These are phyloP conservation scores for Phaeophleospora eucalypticola DNA, from an alignment of 2,329 filamentous ascomycete species.

Conservation along the genomic window DNA sequence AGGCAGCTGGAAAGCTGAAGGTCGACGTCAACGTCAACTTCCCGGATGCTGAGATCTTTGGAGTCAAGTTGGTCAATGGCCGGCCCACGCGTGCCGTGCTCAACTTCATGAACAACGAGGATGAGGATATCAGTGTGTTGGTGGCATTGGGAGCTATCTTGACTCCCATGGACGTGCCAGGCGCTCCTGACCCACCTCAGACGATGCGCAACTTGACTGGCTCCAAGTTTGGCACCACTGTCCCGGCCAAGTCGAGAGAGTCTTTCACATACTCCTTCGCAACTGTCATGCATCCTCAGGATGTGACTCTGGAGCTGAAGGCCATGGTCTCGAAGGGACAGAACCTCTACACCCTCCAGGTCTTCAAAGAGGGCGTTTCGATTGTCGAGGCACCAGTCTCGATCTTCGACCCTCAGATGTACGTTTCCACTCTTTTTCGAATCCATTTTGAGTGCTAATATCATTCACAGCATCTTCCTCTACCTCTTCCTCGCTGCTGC, in stretches of 20 bases:
- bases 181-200: conserved; percentile 47
- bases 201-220: conserved; percentile 83
- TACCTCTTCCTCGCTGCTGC: conserved; percentile 81
- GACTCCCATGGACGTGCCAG: conserved; percentile 50
- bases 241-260: conserved; percentile 72
- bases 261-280: conserved; percentile 78
- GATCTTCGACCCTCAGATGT: conserved; percentile 96
- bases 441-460: conserved; percentile 3
- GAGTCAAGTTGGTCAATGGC: conserved; percentile 92
- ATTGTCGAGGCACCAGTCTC: conserved; percentile 88
- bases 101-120: conserved; percentile 80
- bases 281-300: conserved; percentile 89
- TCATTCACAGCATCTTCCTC: conserved; percentile 74
- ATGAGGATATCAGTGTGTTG: conserved; percentile 66
- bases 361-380: conserved; percentile 76
- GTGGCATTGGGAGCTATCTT: conserved; percentile 72
- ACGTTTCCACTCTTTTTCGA: conserved; percentile 37
- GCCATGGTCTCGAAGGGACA: conserved; percentile 67
- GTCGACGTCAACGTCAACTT: conserved; percentile 57
- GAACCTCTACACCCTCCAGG: conserved; percentile 71
- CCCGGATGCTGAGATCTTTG: conserved; percentile 74
- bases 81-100: conserved; percentile 77
- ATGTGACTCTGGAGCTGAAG: conserved; percentile 72
- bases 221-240: conserved; percentile 66
- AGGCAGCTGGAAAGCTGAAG: conserved; percentile 52